Percentiles rank a stretch among this genome's conserved stretches.
Conservation (phyloP, 1,284 basidiomycete genomes). For the Moesziomyces antarcticus region DNA sequence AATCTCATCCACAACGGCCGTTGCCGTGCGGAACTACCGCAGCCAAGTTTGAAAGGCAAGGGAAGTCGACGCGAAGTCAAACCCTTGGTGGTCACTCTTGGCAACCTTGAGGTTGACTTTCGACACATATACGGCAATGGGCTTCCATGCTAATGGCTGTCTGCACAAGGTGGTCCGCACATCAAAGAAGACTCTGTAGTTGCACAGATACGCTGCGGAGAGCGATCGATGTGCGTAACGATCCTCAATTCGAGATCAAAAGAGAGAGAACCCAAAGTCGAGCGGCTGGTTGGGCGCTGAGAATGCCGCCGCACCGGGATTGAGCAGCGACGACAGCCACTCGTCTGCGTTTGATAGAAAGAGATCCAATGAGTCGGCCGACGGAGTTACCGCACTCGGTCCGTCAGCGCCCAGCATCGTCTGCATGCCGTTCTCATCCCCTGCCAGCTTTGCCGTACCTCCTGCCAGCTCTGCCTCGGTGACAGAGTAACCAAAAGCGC, state of each 20-base stretch:
- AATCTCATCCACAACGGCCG: no score
- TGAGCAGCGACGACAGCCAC: slow-evolving; percentile 42
- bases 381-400: slow-evolving; percentile 19
- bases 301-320: slow-evolving; percentile 34
- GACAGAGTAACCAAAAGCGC: background rate
- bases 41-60: no score
- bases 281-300: slow-evolving; percentile 27
- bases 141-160: no score
- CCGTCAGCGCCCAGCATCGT: slow-evolving; percentile 11
- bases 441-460: background rate
- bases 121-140: no score
- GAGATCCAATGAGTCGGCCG: slow-evolving; percentile 37
- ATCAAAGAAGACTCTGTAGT: no score
- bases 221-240: no score
- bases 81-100: no score
- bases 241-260: slow-evolving; percentile 4
- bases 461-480: background rate
- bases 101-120: no score
- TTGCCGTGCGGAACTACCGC: no score
- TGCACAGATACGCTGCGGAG: no score
- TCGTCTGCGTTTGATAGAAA: slow-evolving; percentile 44
- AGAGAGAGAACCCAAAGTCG: slow-evolving; percentile 39
- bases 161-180: no score
- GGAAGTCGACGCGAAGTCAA: no score
- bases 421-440: slow-evolving; percentile 3